Conservation (phyloP, 106 monocot species). For the Cymbidium sinense region DNA sequence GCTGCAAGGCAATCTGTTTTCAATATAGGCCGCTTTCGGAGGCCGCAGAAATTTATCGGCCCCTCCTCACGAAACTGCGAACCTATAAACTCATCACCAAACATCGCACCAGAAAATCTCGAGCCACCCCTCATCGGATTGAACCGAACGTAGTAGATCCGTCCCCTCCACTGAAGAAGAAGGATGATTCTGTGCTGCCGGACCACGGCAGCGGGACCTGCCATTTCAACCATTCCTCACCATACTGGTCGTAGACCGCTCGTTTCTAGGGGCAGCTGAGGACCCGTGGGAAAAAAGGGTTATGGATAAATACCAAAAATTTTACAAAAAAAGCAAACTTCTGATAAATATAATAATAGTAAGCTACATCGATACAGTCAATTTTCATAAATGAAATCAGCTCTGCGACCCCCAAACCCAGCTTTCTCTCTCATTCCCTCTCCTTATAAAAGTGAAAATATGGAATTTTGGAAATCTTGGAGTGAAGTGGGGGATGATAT, state of each 20-base stretch:
- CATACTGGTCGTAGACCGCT: constrained; percentile 66
- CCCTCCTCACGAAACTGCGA: constrained; percentile 27
- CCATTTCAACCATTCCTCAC: constrained; percentile 70
- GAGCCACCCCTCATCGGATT: constrained; percentile 36
- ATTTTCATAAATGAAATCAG: too few relatives aligned
- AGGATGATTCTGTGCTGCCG: constrained; percentile 16
- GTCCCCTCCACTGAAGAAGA: constrained; percentile 27
- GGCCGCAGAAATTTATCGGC: constrained; percentile 29
- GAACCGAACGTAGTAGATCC: constrained; percentile 35
- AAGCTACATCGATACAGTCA: too few relatives aligned
- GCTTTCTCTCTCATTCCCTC: too few relatives aligned
- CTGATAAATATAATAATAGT: too few relatives aligned
- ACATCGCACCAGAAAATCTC: constrained; percentile 26
- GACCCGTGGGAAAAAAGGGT: constrained; percentile 41
- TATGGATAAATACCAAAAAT: too few relatives aligned
- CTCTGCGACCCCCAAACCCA: too few relatives aligned
- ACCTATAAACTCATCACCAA: constrained; percentile 27
- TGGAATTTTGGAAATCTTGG: too few relatives aligned
- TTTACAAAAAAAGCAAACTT: too few relatives aligned
- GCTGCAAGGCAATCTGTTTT: constrained; percentile 61
- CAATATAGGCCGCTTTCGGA: constrained; percentile 52
- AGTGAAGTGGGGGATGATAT: too few relatives aligned
- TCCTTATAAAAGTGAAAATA: too few relatives aligned
- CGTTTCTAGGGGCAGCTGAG: constrained; percentile 80
- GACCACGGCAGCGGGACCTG: constrained; percentile 31